A percentile compares a stretch with the other conserved stretches of the same genome.
phyloP scores from a whole-genome alignment of 768 basidiomycete species.

The Agrocybe praecox region DNA sequence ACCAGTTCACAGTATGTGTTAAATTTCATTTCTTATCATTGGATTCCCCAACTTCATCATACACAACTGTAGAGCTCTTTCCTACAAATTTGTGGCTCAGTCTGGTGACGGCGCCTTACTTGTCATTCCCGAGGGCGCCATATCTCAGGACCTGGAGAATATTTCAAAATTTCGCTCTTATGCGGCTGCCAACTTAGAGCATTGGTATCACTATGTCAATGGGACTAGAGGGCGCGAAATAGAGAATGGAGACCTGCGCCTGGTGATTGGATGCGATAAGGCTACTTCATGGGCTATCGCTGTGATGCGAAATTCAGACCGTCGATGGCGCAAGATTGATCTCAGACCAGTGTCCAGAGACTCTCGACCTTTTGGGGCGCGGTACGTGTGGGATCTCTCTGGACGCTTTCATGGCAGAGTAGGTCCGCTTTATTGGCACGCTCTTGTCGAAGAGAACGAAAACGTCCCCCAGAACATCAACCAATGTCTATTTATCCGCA shows the following conservation, averaged over 20 bases:
- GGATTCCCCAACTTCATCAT: too few relatives aligned
- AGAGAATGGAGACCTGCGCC: slow-evolving; percentile 24
- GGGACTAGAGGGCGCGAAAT: slow-evolving; percentile 14
- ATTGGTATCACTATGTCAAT: slow-evolving; percentile 18
- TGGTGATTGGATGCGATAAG: slow-evolving; percentile 26
- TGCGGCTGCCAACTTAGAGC: too few relatives aligned
- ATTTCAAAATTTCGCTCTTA: too few relatives aligned
- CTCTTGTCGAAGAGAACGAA: too few relatives aligned
- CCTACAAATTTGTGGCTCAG: slow-evolving; percentile 5
- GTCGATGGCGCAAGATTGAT: not conserved
- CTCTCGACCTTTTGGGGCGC: not conserved
- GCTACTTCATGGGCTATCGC: slow-evolving; percentile 24
- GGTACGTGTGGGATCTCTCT: not conserved
- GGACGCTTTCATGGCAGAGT: too few relatives aligned
- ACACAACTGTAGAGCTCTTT: too few relatives aligned
- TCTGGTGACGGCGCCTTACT: too few relatives aligned
- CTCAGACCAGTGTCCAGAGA: not conserved
- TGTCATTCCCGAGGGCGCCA: too few relatives aligned
- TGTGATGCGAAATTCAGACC: not conserved
- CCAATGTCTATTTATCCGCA: slow-evolving; percentile 7
- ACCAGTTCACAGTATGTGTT: slow-evolving; percentile 6
- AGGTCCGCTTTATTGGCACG: too few relatives aligned
- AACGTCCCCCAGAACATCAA: not conserved
- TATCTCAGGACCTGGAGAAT: too few relatives aligned
- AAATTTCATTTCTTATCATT: slow-evolving; percentile 3